Base-by-base conservation (phyloP, 352 stramenopile genomes). In the Nothophytophthora sp. region DNA sequence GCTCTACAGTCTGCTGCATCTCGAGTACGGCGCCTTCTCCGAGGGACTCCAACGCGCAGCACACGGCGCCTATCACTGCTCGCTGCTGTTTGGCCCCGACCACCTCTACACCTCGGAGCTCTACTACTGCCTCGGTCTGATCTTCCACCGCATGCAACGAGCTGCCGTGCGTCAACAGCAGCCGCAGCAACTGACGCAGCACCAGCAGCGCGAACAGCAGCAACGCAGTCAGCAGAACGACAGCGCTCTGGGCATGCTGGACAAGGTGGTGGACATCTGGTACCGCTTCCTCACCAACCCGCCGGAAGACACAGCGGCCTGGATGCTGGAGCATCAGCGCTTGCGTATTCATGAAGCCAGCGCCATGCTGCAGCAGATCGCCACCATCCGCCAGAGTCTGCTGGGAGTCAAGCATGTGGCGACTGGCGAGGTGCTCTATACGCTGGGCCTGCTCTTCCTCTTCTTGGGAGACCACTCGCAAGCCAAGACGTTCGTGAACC, bases 191-290 rank as follows among this genome's bases (percentile, higher is more conserved):
- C 54, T 65, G 16, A 11, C 37, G 13, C 49, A 44, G 11, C 43
- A 76, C 27, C 35, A 65, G 25, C 62, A 76, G 57, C 54, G 61
- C 19, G 55, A 70, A 19, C 23, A 65, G 15, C 55, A 78, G 20
- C 55, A 70, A 10, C 61, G 55, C 22, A 65, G 33, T 5, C 61
- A 63, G 13, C 55, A 54, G 38, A 63, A 66, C 4, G 76, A 90
- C 27, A 85, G 70, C 34, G 71, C 81, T 20, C 60, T 91, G 19
- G 71, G 71, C 16, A 76, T 88, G 75, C 75, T 86, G 19, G 81
- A 91, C 56, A 91, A 91, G 29, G 72, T 89, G 10, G 78, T 91
- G 23, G 78, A 91, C 52, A 89, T 89, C 35, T 89, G 76, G 77
- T 88, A 88, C 60, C 70, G 75, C 1, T 89, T 89, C 49, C 46